Evolutionary conservation across 805 yeast species (phyloP).

Genomic region (Lipomyces orientalis): DNA sequence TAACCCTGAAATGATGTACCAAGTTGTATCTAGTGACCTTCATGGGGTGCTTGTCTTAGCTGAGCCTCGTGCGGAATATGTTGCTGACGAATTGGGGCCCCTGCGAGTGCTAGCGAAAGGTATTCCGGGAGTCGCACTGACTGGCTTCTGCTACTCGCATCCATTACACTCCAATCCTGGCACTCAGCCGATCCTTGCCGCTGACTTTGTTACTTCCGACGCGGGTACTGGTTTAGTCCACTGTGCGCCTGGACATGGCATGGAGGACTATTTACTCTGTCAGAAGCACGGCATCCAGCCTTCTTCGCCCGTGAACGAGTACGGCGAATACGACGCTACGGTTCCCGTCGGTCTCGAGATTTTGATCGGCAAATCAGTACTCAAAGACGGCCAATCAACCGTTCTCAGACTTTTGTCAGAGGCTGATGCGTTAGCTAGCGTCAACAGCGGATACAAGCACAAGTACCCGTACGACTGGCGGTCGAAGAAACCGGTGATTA

Average conservation of each 20-base stretch:
- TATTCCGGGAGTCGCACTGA: constrained; percentile 53
- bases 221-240: constrained; percentile 97
- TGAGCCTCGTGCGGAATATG: constrained; percentile 51
- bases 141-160: constrained; percentile 57
- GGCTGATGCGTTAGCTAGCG: constrained; percentile 54
- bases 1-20: constrained; percentile 63
- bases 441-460: constrained; percentile 64
- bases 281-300: constrained; percentile 60
- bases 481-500: constrained; percentile 91
- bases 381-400: constrained; percentile 59
- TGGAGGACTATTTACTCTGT: constrained; percentile 85
- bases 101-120: constrained; percentile 30
- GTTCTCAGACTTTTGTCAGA: constrained; percentile 54
- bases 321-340: constrained; percentile 67
- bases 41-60: constrained; percentile 65
- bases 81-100: constrained; percentile 42
- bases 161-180: constrained; percentile 53
- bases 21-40: constrained; percentile 49
- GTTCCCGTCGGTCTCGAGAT: constrained; percentile 56
- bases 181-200: constrained; percentile 69
- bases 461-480: constrained; percentile 98
- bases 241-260: constrained; percentile 97
- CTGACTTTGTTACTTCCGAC: constrained; percentile 75
- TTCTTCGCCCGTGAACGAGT: constrained; percentile 77
- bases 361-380: constrained; percentile 63